These are phyloP conservation scores for Clarireedia hainanense DNA, from an alignment of 2,329 filamentous ascomycete genomes.

Conservation along the genomic window DNA sequence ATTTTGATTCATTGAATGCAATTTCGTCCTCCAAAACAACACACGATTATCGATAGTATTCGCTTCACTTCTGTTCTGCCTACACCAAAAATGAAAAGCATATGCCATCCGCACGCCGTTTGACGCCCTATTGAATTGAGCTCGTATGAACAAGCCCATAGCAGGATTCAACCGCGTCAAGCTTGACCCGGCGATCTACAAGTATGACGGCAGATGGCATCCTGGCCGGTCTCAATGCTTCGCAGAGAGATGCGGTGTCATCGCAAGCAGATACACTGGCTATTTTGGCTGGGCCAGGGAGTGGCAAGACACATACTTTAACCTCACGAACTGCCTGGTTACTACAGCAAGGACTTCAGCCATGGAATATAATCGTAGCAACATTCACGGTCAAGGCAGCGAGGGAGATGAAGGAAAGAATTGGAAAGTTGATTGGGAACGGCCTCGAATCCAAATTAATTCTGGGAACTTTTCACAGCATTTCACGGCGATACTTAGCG, in stretches of 20 bases:
- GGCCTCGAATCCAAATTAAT: slow-evolving; percentile 69
- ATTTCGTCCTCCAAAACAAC: too few relatives aligned
- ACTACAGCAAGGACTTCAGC: slow-evolving; percentile 63
- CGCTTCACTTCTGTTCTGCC: too few relatives aligned
- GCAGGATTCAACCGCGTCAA: too few relatives aligned
- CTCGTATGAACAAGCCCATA: too few relatives aligned
- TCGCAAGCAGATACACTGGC: slow-evolving; percentile 50
- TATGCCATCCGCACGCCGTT: too few relatives aligned
- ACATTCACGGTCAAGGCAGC: slow-evolving; percentile 97
- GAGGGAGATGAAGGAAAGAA: slow-evolving; percentile 84
- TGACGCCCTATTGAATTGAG: too few relatives aligned
- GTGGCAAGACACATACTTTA: slow-evolving; percentile 91
- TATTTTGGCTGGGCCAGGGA: slow-evolving; percentile 60
- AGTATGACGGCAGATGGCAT: slow-evolving; percentile 30
- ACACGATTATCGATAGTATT: too few relatives aligned
- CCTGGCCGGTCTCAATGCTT: slow-evolving; percentile 54
- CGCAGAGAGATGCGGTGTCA: slow-evolving; percentile 57
- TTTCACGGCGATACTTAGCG: slow-evolving; percentile 75
- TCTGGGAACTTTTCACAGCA: slow-evolving; percentile 91
- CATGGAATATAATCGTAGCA: slow-evolving; percentile 86
- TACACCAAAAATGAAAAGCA: too few relatives aligned
- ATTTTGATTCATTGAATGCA: too few relatives aligned
- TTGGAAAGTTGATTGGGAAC: slow-evolving; percentile 72
- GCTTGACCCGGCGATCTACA: too few relatives aligned
- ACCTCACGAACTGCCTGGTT: slow-evolving; percentile 89